phyloP scores from a whole-genome alignment of 768 basidiomycete species.

The Candolleomyces eurysporus region DNA sequence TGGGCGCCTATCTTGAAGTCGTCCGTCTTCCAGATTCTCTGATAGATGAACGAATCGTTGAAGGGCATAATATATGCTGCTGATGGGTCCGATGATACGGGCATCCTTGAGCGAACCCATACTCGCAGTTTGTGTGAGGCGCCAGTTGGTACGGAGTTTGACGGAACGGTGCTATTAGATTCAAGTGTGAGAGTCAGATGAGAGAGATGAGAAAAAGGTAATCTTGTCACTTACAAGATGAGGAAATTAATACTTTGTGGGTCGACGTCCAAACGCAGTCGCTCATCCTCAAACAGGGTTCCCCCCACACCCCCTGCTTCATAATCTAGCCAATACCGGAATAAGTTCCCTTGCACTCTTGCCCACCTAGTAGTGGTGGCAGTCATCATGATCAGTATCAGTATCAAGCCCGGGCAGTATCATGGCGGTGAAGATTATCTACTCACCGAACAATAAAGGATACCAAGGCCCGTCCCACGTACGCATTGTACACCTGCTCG shows the following conservation, averaged over 20 bases:
- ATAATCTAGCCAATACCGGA: constrained; percentile 60
- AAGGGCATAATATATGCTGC: constrained; percentile 35
- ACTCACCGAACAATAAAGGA: constrained; percentile 54
- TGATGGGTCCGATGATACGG: constrained; percentile 26
- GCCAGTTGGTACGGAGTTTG: constrained; percentile 50
- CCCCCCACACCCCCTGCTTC: constrained; percentile 62
- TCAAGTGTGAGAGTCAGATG: neutral
- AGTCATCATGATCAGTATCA: neutral
- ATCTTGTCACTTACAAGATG: constrained; percentile 49
- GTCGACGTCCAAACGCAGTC: constrained; percentile 53
- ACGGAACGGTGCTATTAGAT: constrained; percentile 40
- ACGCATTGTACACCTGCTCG: constrained; percentile 52
- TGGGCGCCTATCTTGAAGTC: constrained; percentile 57
- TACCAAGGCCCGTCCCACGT: constrained; percentile 55
- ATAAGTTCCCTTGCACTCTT: constrained; percentile 39
- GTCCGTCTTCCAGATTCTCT: constrained; percentile 66
- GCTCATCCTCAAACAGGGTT: constrained; percentile 50
- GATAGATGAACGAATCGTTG: constrained; percentile 54
- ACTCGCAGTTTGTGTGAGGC: constrained; percentile 63
- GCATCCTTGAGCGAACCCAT: constrained; percentile 54
- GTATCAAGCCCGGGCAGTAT: neutral
- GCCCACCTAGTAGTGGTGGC: constrained; percentile 43
- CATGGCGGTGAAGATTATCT: neutral
- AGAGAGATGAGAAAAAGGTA: neutral
- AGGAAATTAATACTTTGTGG: constrained; percentile 53